Evolutionary conservation across 352 stramenopile genomes (phyloP), one percentile per base, ranked within the genome.

Genomic region (Phytophthora rubi): DNA sequence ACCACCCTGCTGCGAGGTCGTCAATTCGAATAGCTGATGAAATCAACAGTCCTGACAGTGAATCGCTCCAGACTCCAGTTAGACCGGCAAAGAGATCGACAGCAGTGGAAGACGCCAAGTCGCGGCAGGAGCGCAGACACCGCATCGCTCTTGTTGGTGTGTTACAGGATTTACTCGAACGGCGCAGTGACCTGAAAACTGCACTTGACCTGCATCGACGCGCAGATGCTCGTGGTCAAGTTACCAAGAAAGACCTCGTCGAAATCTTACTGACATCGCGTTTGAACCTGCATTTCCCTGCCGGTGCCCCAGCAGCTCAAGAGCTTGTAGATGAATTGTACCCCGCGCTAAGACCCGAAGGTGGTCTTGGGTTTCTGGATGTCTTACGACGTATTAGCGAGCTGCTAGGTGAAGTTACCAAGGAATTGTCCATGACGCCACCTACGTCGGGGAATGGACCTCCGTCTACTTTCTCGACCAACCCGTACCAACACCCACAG

Each of bases 301-400:
- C 62, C 23, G 76, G 81, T 2, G 75, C 87, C 59, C 75, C 75
- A 2, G 83, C 75, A 18, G 62, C 62, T 16, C 69, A 76, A 55
- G 81, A 91, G 21, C 89, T 94, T 32, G 82, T 93, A 23, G 77
- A 89, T 15, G 68, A 80, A 44, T 60, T 93, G 16, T 93, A 88
- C 49, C 84, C 85, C 6, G 59, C 75, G 8, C 53, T 71, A 13
- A 54, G 62, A 33, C 65, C 71, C 2, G 67, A 71, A 4, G 60
- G 58, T 7, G 68, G 69, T 12, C 65, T 90, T 10, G 78, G 71
- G 2, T 92, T 87, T 30, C 53, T 94, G 23, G 86, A 92, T 45
- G 42, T 94, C 57, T 74, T 94, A 39, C 81, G 88, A 21, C 83
- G 82, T 9, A 82, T 87, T 18, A 88, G 77, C 26, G 78, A 89